A percentile compares a stretch with the other conserved stretches of the same genome.
phyloP scores from a whole-genome alignment of 768 basidiomycete genomes.

The Pseudohyphozyma bogoriensis region DNA sequence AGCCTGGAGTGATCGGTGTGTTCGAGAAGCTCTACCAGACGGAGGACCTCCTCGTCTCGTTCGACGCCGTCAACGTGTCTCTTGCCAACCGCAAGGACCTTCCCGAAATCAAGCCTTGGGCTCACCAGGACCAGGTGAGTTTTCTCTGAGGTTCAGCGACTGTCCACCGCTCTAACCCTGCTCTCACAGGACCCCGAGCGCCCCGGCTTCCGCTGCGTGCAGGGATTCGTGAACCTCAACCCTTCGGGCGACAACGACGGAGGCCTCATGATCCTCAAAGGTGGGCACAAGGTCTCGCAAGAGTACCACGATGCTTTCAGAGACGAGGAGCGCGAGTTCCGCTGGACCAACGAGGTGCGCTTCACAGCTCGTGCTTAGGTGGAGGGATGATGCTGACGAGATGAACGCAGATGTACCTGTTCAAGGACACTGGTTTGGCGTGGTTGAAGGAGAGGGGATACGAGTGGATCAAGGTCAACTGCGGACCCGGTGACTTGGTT shows the following conservation, averaged over 20 bases:
- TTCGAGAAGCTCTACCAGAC: slow-evolving; percentile 32
- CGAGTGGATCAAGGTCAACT: slow-evolving; percentile 34
- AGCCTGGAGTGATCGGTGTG: slow-evolving; percentile 25
- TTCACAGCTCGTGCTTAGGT: no score
- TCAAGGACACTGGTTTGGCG: slow-evolving; percentile 30
- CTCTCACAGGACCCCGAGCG: slow-evolving; percentile 16
- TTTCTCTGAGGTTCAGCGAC: no score
- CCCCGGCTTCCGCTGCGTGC: slow-evolving; percentile 18
- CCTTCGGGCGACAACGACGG: slow-evolving; percentile 39
- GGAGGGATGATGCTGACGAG: no score
- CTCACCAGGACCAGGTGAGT: slow-evolving; percentile 34
- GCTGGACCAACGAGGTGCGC: background rate
- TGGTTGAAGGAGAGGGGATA: slow-evolving; percentile 36
- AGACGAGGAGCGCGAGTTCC: background rate
- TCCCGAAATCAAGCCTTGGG: slow-evolving; percentile 8
- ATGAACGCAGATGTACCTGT: no score
- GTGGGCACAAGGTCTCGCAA: slow-evolving; percentile 23
- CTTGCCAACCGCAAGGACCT: slow-evolving; percentile 7
- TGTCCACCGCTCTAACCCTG: no score
- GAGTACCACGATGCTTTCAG: slow-evolving; percentile 17
- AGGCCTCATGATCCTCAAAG: slow-evolving; percentile 39
- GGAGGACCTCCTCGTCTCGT: slow-evolving; percentile 19
- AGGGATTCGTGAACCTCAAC: slow-evolving; percentile 28
- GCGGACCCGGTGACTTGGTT: slow-evolving; percentile 36
- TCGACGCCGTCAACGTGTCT: no score